phyloP scores from a whole-genome alignment of 768 basidiomycete species.

The Termitomyces sp. region DNA sequence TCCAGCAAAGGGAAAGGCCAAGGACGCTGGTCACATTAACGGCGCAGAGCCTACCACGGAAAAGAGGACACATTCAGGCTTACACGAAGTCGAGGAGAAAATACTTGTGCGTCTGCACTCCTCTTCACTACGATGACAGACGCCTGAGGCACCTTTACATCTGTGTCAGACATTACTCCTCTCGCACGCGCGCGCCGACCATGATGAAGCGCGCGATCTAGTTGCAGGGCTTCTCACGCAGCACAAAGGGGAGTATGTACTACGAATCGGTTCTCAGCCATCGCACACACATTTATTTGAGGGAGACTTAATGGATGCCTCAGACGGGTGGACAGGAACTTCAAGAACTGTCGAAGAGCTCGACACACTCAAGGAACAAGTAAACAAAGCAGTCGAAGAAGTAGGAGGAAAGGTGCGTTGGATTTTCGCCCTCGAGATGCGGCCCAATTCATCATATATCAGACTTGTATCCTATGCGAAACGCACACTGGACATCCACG shows the following conservation, averaged over 20 bases:
- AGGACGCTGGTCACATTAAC: constrained; percentile 29
- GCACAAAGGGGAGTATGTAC: constrained; percentile 69
- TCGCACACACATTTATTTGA: constrained; percentile 54
- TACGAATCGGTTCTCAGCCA: constrained; percentile 71
- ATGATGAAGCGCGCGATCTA: constrained; percentile 59
- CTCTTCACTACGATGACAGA: constrained; percentile 3
- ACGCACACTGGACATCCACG: constrained; percentile 48
- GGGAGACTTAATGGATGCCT: constrained; percentile 47
- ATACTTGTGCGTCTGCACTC: constrained; percentile 41
- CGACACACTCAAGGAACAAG: constrained; percentile 38
- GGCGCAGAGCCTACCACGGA: constrained; percentile 8
- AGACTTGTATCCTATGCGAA: constrained; percentile 62
- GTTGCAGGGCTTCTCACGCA: constrained; percentile 68
- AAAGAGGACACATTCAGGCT: constrained; percentile 22
- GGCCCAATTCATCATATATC: background rate
- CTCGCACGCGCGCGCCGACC: constrained; percentile 38
- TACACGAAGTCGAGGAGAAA: constrained; percentile 52
- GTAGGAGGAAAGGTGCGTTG: constrained; percentile 70
- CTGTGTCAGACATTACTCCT: constrained; percentile 42
- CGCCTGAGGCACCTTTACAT: constrained; percentile 1
- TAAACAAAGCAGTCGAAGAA: constrained; percentile 62
- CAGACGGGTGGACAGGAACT: constrained; percentile 55
- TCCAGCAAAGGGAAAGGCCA: constrained; percentile 39
- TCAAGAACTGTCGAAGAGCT: constrained; percentile 52
- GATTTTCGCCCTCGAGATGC: background rate